Evolutionary conservation across 2,329 filamentous ascomycete genomes (phyloP).

Genomic region (Phialophora chinensis): DNA sequence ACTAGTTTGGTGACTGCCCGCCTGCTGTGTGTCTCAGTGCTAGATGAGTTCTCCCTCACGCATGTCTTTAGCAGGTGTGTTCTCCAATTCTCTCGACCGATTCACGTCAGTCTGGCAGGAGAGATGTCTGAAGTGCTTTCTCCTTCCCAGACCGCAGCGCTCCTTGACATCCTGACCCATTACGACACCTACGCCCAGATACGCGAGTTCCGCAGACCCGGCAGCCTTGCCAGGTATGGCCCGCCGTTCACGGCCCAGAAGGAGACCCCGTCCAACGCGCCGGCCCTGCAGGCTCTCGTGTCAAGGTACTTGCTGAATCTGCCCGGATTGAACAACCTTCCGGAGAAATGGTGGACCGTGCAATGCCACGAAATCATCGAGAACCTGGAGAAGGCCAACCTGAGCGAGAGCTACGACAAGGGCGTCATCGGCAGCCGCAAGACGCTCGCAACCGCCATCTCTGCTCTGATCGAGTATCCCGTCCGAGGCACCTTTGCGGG

Average conservation of each 20-base stretch:
- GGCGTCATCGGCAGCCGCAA: conserved; percentile 75
- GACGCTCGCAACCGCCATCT: conserved; percentile 73
- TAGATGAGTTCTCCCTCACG: too few species aligned
- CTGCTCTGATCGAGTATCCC: conserved; percentile 71
- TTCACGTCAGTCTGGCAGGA: background rate
- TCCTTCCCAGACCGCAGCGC: conserved; percentile 55
- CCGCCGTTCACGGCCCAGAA: conserved; percentile 63
- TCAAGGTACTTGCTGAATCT: conserved; percentile 68
- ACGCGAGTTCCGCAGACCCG: conserved; percentile 70
- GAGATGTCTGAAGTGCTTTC: conserved; percentile 45
- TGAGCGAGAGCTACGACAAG: conserved; percentile 84
- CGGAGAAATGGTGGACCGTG: conserved; percentile 69
- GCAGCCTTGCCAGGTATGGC: conserved; percentile 70
- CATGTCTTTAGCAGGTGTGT: too few species aligned
- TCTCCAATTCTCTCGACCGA: background rate
- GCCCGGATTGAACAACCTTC: conserved; percentile 69
- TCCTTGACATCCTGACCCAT: conserved; percentile 62
- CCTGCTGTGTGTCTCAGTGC: too few species aligned
- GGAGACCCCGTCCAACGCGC: conserved; percentile 58
- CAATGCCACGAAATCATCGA: conserved; percentile 65
- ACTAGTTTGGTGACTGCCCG: too few species aligned
- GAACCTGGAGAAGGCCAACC: conserved; percentile 68
- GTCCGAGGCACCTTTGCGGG: conserved; percentile 71
- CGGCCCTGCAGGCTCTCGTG: conserved; percentile 72
- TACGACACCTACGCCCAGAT: conserved; percentile 69